Evolutionary conservation across 2,329 filamentous ascomycete genomes (phyloP).

Genomic region (Cladosporium sp.): DNA sequence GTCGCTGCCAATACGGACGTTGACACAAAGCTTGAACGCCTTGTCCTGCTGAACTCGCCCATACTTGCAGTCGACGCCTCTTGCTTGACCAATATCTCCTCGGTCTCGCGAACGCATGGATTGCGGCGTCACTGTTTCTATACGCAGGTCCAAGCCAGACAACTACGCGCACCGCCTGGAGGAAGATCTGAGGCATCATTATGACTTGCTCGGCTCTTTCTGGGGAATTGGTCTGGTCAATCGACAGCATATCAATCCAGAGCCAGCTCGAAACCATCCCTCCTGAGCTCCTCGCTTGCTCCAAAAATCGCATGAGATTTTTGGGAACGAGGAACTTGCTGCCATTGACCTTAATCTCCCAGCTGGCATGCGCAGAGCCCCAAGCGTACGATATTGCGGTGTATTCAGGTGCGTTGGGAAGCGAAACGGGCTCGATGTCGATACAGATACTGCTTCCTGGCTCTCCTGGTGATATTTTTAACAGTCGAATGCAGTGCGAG

Average conservation of each 20-base stretch:
- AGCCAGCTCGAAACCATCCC: slow-evolving; percentile 1
- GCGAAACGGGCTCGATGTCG: background rate
- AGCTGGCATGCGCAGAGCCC: slow-evolving; percentile 2
- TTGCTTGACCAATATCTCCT: background rate
- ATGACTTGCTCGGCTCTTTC: slow-evolving; percentile 18
- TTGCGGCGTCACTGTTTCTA: background rate
- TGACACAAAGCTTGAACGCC: background rate
- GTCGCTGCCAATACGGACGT: background rate
- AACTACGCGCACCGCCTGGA: background rate
- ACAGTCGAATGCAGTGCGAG: background rate
- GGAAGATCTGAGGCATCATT: slow-evolving; percentile 18
- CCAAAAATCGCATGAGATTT: slow-evolving; percentile 16
- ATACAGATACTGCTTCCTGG: background rate
- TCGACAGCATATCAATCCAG: slow-evolving; percentile 20
- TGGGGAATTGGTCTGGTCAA: slow-evolving; percentile 14
- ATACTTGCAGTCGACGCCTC: background rate
- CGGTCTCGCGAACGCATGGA: background rate
- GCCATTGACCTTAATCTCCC: slow-evolving; percentile 11
- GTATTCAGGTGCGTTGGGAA: background rate
- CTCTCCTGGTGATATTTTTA: background rate
- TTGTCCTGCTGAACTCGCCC: background rate
- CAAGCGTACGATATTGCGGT: slow-evolving; percentile 17
- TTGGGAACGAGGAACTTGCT: slow-evolving; percentile 3
- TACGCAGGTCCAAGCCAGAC: slow-evolving; percentile 14
- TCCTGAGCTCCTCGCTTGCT: background rate